Conservation (phyloP, 2,329 filamentous ascomycete genomes). For the Pezicula radicicola region DNA sequence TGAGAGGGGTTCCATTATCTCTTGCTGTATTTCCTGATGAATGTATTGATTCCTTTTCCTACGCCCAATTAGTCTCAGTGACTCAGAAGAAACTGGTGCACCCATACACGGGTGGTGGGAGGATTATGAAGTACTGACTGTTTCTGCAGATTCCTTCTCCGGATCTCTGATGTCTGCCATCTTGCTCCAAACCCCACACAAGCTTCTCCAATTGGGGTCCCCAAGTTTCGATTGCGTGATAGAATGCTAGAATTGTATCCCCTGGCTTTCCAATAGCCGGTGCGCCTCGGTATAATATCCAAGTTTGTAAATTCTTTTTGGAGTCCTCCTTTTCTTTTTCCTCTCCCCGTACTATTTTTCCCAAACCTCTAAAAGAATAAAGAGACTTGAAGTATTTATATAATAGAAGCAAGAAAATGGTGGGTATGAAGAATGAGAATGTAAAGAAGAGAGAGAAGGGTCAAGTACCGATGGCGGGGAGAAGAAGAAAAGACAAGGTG, state of each 20-base stretch:
- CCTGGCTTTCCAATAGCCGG: too few relatives aligned
- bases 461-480: too few relatives aligned
- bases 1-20: background rate
- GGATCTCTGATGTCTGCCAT: conserved; percentile 13
- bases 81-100: background rate
- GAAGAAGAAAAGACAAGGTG: too few relatives aligned
- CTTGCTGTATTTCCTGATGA: background rate
- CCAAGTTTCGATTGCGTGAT: too few relatives aligned
- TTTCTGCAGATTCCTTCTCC: conserved; percentile 14
- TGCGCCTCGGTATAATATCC: too few relatives aligned
- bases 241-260: too few relatives aligned
- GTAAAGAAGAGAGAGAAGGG: too few relatives aligned
- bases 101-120: background rate
- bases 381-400: background rate
- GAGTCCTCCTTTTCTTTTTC: background rate
- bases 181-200: background rate
- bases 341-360: background rate
- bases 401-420: too few relatives aligned
- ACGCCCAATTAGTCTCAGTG: background rate
- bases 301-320: too few relatives aligned
- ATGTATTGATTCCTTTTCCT: background rate
- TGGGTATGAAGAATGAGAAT: too few relatives aligned
- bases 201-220: too few relatives aligned
- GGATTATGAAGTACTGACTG: background rate
- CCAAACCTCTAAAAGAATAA: background rate